Base-by-base conservation (phyloP, 2,329 filamentous ascomycete genomes). In the Fusarium dlaminii region DNA sequence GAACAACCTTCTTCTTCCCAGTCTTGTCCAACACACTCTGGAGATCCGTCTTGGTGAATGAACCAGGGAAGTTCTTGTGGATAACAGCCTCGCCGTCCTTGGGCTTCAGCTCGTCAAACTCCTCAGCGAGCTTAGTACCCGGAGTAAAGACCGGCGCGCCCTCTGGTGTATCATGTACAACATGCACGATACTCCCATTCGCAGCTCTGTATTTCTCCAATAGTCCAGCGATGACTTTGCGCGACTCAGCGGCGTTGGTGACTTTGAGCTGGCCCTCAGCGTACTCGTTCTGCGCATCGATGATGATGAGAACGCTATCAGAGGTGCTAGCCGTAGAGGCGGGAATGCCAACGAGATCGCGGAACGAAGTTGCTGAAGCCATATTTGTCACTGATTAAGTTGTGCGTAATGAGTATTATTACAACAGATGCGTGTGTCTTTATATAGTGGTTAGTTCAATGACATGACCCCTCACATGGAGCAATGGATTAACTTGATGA, bases 261-360 rank as follows among this genome's bases (percentile, higher is more conserved):
- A 90, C 88, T 29, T 86, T 85, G 2, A 93, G 86, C 9, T 86
- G 82, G 52, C 91, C 91, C 5, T 84, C 81, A 17, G 88, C 87
- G 72, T 91, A 93, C 81, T 93, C 91, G 78, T 92, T 92, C 77
- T 93, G 91, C 3, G 91, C 91, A 78, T 93, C 91, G 77, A 93
- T 90, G 80, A 93, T 92, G 75, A 93, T 81, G 49, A 93, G 85
- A 5, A 87, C 87, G 71, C 87, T 90, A 81, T 93, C 90, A 48
- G 81, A 79, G 2, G 87, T 82, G 0, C 88, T 87, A 13, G 90
- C 90, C 1, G 87, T 88, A 20, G 88, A 89, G 30, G 86, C 86
- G 15, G 84, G 78, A 18, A 87, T 82, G 65, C 90, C 90, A 62
- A 92, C 29, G 5, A 68, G 32, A 5, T 68, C 64, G 3, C 66